A percentile compares a stretch with the other conserved stretches of the same genome.
Evolutionary conservation across 768 basidiomycete genomes (phyloP).

Genomic region (Daedaleopsis nitida): DNA sequence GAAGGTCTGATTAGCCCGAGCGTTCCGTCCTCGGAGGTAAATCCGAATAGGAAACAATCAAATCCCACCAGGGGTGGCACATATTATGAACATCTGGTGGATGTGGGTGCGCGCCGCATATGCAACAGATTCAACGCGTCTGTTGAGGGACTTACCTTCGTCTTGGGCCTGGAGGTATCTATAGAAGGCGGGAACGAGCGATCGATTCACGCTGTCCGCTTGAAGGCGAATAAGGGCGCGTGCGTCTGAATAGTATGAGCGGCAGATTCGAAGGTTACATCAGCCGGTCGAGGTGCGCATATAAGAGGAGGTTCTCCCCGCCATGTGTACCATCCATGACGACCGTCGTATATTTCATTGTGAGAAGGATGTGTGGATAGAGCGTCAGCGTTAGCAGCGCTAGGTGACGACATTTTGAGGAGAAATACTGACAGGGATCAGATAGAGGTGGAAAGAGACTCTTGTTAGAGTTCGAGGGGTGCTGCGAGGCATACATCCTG

Average conservation of each 20-base stretch:
- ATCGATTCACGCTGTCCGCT: conserved; percentile 65
- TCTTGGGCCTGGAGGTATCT: conserved; percentile 75
- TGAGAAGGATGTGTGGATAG: no score
- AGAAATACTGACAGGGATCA: conserved; percentile 55
- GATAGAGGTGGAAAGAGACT: conserved; percentile 58
- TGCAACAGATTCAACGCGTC: no score
- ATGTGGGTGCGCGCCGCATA: not conserved
- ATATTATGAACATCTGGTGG: not conserved
- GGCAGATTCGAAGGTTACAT: not conserved
- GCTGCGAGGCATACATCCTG: conserved; percentile 55
- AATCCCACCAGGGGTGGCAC: no score
- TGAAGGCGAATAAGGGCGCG: conserved; percentile 69
- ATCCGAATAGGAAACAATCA: no score
- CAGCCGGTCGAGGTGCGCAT: not conserved
- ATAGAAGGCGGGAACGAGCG: conserved; percentile 71
- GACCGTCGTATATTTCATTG: not conserved
- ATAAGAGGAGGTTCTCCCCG: not conserved
- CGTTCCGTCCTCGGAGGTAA: no score
- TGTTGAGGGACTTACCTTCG: conserved; percentile 20
- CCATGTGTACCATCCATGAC: not conserved
- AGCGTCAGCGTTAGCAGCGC: not conserved
- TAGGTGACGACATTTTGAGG: not conserved
- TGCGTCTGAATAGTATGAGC: conserved; percentile 48
- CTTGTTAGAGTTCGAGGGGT: conserved; percentile 22
- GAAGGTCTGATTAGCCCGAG: no score